Percentiles rank a stretch among this genome's conserved stretches.
These are phyloP conservation scores for Hypoxylon trugodes DNA, from an alignment of 495 filamentous ascomycete genomes.

Conservation along the genomic window DNA sequence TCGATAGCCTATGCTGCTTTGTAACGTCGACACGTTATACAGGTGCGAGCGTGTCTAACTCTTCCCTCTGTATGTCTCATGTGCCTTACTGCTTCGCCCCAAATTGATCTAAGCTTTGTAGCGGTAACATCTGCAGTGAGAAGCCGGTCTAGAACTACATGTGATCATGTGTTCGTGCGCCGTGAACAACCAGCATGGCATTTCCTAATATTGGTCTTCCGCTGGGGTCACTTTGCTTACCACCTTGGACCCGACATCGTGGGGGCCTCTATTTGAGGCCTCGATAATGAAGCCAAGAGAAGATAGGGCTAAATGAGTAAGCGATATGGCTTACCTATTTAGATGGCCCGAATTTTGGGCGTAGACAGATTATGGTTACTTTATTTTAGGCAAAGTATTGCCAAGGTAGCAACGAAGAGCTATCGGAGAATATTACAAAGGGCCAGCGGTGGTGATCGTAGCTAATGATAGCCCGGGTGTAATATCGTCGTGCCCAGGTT, in stretches of 20 bases:
- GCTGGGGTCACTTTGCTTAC: slow-evolving; percentile 9
- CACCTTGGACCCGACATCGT: slow-evolving; percentile 20
- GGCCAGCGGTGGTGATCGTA: slow-evolving; percentile 14
- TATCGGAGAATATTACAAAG: slow-evolving; percentile 27
- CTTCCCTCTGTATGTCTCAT: slow-evolving; percentile 24
- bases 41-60: slow-evolving; percentile 18
- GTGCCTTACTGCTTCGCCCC: slow-evolving; percentile 26
- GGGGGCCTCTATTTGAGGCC: slow-evolving; percentile 18
- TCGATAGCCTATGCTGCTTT: neutral
- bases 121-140: slow-evolving; percentile 26
- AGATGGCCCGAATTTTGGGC: slow-evolving; percentile 9
- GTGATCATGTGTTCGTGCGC: slow-evolving; percentile 30
- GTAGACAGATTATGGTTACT: slow-evolving; percentile 10
- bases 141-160: slow-evolving; percentile 24
- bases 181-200: slow-evolving; percentile 11
- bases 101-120: slow-evolving; percentile 10
- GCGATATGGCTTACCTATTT: slow-evolving; percentile 11
- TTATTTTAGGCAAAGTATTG: slow-evolving; percentile 3
- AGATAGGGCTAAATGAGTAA: slow-evolving; percentile 4
- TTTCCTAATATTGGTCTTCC: slow-evolving; percentile 2
- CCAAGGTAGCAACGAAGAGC: slow-evolving; percentile 6
- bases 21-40: slow-evolving; percentile 28
- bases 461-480: slow-evolving; percentile 9
- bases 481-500: slow-evolving; percentile 20
- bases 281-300: slow-evolving; percentile 13